Base-by-base conservation (phyloP, 306 rosid genomes). In the Dryas octopetala region DNA sequence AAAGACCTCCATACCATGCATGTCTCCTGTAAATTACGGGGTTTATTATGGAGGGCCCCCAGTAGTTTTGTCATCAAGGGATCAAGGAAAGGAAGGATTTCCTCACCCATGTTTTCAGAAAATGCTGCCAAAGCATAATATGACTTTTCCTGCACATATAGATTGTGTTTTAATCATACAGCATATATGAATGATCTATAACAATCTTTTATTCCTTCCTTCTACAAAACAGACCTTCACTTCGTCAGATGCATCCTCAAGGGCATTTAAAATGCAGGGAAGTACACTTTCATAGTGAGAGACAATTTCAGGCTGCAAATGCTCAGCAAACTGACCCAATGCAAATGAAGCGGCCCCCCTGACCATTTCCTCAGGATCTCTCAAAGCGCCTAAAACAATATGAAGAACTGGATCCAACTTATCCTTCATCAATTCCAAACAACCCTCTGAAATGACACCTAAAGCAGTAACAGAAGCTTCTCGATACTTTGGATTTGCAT, bases 281-380 rank as follows among this genome's bases (percentile, higher is more conserved):
- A 96, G 97, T 72, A 96, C 99, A 82, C 90, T 96, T 85, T 90
- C 92, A 82, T 96, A 91, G 78, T 92, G 98, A 79, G 97, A 90
- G 57, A 92, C 86, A 80, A 96, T 89, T 84, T 90, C 99, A 58
- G 99, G 99, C 84, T 92, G 98, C 63, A 96, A 79, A 84, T 96
- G 83, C 87, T 96, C 99, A 6, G 99, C 98, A 74, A 96, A 96
- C 83, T 96, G 99, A 79, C 99, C 99, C 84, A 92, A 69, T 62
- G 99, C 98, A 89, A 96, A 96, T 60, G 99, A 92, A 41, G 99
- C 99, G 23, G 98, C 99, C 63, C 99, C 99, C 76, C 97, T 88
- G 55, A 96, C 98, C 94, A 96, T 83, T 86, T 96, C 96, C 82
- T 96, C 99, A 3, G 97, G 97, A 81, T 96, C 99, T 81, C 94